Evolutionary conservation across 2,329 filamentous ascomycete species (phyloP).

Genomic region (Microsporum ferrugineum): DNA sequence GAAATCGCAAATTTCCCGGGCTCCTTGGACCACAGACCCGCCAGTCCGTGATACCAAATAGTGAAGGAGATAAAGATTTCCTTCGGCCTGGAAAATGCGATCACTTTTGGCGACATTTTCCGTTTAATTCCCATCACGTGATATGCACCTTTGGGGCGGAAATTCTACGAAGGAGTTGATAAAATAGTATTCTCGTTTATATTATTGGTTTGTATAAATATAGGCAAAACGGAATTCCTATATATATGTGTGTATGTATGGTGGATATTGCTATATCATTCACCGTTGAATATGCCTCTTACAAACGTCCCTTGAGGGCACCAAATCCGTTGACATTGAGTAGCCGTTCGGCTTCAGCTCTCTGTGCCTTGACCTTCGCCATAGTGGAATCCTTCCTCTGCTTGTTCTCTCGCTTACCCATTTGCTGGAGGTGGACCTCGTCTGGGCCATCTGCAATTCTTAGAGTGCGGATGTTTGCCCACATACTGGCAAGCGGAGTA

Average conservation of each 20-base stretch:
- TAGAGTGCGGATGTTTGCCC: conserved; percentile 68
- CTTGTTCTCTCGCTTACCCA: conserved; percentile 46
- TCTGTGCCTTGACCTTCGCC: conserved; percentile 36
- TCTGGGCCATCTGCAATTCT: conserved; percentile 87
- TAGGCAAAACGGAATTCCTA: neutral
- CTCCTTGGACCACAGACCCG: conserved; percentile 6
- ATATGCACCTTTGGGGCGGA: neutral
- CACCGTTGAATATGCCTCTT: neutral
- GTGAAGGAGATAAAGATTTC: neutral
- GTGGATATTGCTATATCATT: neutral
- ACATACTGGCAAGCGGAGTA: conserved; percentile 77
- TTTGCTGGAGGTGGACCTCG: conserved; percentile 68
- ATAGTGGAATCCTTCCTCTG: conserved; percentile 34
- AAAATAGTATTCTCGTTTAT: too few species aligned
- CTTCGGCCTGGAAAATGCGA: neutral
- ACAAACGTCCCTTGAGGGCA: conserved; percentile 12
- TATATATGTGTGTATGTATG: neutral
- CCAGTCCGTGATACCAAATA: conserved; percentile 4
- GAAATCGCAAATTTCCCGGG: neutral
- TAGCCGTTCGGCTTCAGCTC: conserved; percentile 27
- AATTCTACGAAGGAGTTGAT: neutral
- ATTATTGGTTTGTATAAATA: neutral
- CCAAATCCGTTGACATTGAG: conserved; percentile 29
- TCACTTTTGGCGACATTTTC: neutral
- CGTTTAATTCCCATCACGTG: neutral